Base-by-base conservation (phyloP, 148 eudicot genomes). In the Hydrangea macrophylla region DNA sequence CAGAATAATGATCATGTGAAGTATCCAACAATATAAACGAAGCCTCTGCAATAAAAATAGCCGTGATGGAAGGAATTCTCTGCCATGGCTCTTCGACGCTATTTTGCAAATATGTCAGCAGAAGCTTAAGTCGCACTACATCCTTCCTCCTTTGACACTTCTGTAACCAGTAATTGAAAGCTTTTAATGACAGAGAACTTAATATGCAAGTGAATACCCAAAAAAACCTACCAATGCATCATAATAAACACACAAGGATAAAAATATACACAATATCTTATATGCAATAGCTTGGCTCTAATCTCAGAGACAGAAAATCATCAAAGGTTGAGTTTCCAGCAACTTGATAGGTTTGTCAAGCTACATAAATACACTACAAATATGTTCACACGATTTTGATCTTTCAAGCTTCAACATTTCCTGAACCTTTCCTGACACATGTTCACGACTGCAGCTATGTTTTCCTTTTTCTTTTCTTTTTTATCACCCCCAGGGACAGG, bases 31-130 rank as follows among this genome's bases (percentile, higher is more conserved):
- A 67, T 45, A 90, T 53, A 55, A 87, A 74, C 76, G 99, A 90
- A 76, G 96, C 90, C 80, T 94, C 99, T 59, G 99, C 99, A 76
- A 81, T 79, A 83, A 94, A 94, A 54, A 83, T 42, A 62, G 99
- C 86, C 70, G 64, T 79, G 39, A 84, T 44, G 44, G 92, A 79
- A 57, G 99, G 87, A 76, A 94, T 81, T 78, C 80, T 88, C 80
- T 94, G 92, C 88, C 91, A 86, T 32, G 83, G 80, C 58, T 90
- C 85, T 67, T 85, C 75, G 40, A 90, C 85, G 25, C 96, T 90
- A 64, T 85, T 94, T 84, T 88, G 97, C 80, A 94, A 69, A 68
- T 82, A 84, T 35, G 85, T 77, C 74, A 90, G 30, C 69, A 93
- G 71, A 37, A 84, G 85, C 73, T 80, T 82, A 69, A 94, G 86